Conservation (phyloP, 306 rosid species). For the cucumber (Cucumis sativus) region Cucumber_9930_V3 NC_026657.2:2054001-2054500, state of each 20-base stretch:
- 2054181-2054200: background rate
- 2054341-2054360: conserved; percentile 98
- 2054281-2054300: conserved; percentile 94
- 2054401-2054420: conserved; percentile 43
- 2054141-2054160: conserved; percentile 38
- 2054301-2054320: conserved; percentile 85
- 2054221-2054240: conserved; percentile 42
- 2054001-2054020: conserved; percentile 10
- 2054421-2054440: conserved; percentile 69
- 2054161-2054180: conserved; percentile 5
- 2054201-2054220: background rate
- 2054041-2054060: background rate
- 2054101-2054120: background rate
- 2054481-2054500: conserved; percentile 91
- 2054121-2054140: background rate
- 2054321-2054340: conserved; percentile 89
- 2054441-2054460: conserved; percentile 60
- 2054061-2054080: background rate
- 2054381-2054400: conserved; percentile 23
- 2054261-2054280: conserved; percentile 95
- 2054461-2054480: conserved; percentile 95
- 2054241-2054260: conserved; percentile 97
- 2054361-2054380: conserved; percentile 71
- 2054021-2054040: background rate
- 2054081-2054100: background rate